Evolutionary conservation across 108 stramenopile species (phyloP).

Genomic region (Heterococcus sp.): DNA sequence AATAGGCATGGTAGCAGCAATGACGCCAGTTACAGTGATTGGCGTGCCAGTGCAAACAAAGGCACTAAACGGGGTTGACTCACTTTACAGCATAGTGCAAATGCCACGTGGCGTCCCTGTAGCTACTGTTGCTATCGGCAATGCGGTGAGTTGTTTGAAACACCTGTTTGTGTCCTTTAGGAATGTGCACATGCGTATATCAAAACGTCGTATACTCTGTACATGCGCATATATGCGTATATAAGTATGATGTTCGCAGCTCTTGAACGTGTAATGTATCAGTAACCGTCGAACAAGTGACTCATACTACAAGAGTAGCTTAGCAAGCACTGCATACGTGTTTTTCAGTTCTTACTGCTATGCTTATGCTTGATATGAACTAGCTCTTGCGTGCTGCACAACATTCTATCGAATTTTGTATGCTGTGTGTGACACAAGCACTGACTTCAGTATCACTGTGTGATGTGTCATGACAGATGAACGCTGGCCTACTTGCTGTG

Average conservation of each 20-base stretch:
- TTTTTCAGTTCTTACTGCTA: not conserved
- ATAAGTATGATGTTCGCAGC: too few species aligned
- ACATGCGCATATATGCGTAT: too few species aligned
- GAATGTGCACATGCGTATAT: not conserved
- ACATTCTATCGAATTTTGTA: not conserved
- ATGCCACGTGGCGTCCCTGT: constrained; percentile 98
- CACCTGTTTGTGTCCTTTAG: not conserved
- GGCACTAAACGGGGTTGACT: constrained; percentile 92
- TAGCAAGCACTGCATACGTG: not conserved
- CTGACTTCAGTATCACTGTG: too few species aligned
- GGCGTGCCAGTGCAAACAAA: constrained; percentile 97
- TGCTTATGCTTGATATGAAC: not conserved
- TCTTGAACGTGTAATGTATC: too few species aligned
- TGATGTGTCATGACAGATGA: too few species aligned
- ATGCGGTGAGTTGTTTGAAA: constrained; percentile 56
- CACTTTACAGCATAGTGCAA: constrained; percentile 93
- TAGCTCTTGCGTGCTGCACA: not conserved
- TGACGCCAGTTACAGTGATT: constrained; percentile 92
- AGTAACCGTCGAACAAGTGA: not conserved
- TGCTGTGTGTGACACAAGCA: too few species aligned
- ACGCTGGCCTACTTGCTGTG: constrained; percentile 93
- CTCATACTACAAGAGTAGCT: not conserved
- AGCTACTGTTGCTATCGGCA: constrained; percentile 99
- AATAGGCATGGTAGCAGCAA: constrained; percentile 94
- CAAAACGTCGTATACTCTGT: not conserved